Percentiles rank a stretch among this genome's conserved stretches.
These are phyloP conservation scores for Aspergillus ustus DNA, from an alignment of 2,329 filamentous ascomycete genomes.

Conservation along the genomic window DNA sequence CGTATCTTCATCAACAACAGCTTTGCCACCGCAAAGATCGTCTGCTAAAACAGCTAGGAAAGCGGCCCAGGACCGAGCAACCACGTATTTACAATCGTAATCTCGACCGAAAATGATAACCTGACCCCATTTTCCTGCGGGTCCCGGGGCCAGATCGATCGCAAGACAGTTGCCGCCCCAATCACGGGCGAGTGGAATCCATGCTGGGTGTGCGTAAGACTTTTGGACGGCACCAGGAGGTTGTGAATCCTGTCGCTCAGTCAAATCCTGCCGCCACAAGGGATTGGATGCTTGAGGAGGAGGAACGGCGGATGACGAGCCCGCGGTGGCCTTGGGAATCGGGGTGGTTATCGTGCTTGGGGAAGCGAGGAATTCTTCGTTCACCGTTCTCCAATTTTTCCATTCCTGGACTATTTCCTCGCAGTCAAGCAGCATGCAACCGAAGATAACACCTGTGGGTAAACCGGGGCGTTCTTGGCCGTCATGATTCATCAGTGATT, in stretches of 20 bases:
- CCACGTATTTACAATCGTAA: slow-evolving; percentile 97
- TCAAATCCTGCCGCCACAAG: slow-evolving; percentile 83
- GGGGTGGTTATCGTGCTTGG: slow-evolving; percentile 58
- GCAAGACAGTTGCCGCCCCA: slow-evolving; percentile 99
- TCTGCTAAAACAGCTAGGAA: slow-evolving; percentile 88
- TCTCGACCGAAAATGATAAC: slow-evolving; percentile 96
- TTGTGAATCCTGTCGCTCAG: slow-evolving; percentile 83
- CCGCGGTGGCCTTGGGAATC: slow-evolving; percentile 70
- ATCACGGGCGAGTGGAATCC: slow-evolving; percentile 95
- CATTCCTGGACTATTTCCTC: slow-evolving; percentile 98
- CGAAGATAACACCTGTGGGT: slow-evolving; percentile 91
- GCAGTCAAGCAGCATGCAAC: slow-evolving; percentile 94
- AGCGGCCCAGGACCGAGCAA: slow-evolving; percentile 87
- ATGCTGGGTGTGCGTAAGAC: slow-evolving; percentile 88
- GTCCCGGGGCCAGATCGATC: slow-evolving; percentile 88
- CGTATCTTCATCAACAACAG: slow-evolving; percentile 89
- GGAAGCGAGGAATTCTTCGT: slow-evolving; percentile 79
- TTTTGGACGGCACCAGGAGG: slow-evolving; percentile 86
- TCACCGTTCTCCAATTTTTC: slow-evolving; percentile 94
- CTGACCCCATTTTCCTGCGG: slow-evolving; percentile 90
- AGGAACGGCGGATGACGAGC: slow-evolving; percentile 66
- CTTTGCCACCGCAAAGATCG: slow-evolving; percentile 86
- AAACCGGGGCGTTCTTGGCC: slow-evolving; percentile 93
- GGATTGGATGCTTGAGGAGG: slow-evolving; percentile 61
- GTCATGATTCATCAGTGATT: slow-evolving; percentile 88